Evolutionary conservation across 768 basidiomycete species (phyloP), one percentile per base, ranked within the genome.

Genomic region (Kwoniella pini): DNA sequence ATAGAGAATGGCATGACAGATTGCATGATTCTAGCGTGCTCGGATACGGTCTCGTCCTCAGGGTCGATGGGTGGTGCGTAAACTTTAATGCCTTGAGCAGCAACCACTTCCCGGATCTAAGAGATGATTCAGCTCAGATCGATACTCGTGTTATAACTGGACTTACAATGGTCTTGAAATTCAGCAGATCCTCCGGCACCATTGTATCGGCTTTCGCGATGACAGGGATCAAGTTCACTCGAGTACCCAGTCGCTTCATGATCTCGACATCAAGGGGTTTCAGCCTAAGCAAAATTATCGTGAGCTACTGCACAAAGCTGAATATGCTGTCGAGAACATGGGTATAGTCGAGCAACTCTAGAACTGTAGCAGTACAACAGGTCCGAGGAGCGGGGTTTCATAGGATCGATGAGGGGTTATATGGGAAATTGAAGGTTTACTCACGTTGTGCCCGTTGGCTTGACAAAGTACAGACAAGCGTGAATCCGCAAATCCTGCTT

Each of bases 211-310:
- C 95, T 81, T 97, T 98, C 57, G 96, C 91, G 54, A 99, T 83
- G 71, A 98, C 93, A 4, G 96, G 96, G 69, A 99, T 97, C 62
- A 99, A 84, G 80, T 99, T 96, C 78, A 97, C 96, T 68, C 96
- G 88, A 48, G 94, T 94, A 38, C 96, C 95, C 19, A 99, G 87
- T 59, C 93, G 90, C 82, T 97, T 98, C 96, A 99, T 99, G 79
- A 97, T 93, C 81, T 98, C 96, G 69, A 99, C 94, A 76, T 99
- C 96, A 46, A 99, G 84, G 21, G 96, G 96, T 81, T 97, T 98
- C 68, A 98, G 81, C 0, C 92, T 7, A 6, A 19, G 21, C 22
- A 28, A n/a, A 39, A 21, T 61, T 42, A 65, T n/a, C n/a, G n/a
- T n/a, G n/a, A n/a, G n/a, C n/a, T n/a, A n/a, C n/a, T n/a, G n/a